phyloP scores from a whole-genome alignment of 805 yeast genomes.

The Tetrapisispora phaffii region DNA sequence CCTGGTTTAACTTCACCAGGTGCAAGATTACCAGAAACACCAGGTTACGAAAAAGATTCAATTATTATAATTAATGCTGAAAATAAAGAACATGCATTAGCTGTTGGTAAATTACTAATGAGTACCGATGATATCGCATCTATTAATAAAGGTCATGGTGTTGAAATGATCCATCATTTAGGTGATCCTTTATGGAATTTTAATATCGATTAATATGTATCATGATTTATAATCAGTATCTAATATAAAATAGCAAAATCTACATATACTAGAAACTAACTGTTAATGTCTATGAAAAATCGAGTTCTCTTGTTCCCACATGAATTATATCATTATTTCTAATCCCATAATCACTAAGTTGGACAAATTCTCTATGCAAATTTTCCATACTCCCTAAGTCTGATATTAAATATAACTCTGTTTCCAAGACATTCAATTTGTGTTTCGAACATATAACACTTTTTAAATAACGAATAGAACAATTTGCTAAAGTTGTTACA shows the following conservation, averaged over 20 bases:
- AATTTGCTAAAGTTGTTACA: slow-evolving; percentile 9
- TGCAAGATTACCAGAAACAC: slow-evolving; percentile 69
- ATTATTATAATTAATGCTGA: slow-evolving; percentile 81
- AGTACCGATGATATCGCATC: slow-evolving; percentile 79
- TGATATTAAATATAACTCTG: slow-evolving; percentile 7
- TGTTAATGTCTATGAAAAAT: too few relatives aligned
- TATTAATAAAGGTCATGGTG: slow-evolving; percentile 80
- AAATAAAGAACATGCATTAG: slow-evolving; percentile 84
- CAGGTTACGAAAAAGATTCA: slow-evolving; percentile 44
- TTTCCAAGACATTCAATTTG: slow-evolving; percentile 1
- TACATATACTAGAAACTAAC: too few relatives aligned
- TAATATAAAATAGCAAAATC: background rate
- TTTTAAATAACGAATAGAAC: slow-evolving; percentile 19
- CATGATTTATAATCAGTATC: background rate
- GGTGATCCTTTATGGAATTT: slow-evolving; percentile 86
- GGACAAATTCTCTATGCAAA: slow-evolving; percentile 15
- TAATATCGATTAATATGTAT: slow-evolving; percentile 33
- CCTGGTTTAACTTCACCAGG: slow-evolving; percentile 87
- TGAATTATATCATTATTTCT: slow-evolving; percentile 4
- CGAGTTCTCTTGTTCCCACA: background rate
- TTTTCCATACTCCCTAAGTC: slow-evolving; percentile 5
- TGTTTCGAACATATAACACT: slow-evolving; percentile 11
- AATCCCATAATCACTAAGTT: slow-evolving; percentile 11
- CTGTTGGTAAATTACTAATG: slow-evolving; percentile 82
- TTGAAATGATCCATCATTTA: slow-evolving; percentile 70